Evolutionary conservation across 2,329 filamentous ascomycete species (phyloP).

Genomic region (Leptodontidium sp.): DNA sequence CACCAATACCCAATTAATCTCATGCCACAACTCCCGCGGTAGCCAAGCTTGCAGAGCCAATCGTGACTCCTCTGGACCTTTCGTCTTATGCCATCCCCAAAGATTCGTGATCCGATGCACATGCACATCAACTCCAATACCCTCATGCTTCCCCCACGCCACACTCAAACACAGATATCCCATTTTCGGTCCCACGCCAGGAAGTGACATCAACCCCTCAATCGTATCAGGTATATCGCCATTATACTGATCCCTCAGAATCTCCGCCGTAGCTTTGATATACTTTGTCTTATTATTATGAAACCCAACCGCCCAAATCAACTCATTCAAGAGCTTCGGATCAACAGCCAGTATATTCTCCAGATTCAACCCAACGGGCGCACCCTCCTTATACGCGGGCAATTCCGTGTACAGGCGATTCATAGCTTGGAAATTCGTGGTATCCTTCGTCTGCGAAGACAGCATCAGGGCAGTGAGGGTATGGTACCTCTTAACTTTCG

Average conservation of each 20-base stretch:
- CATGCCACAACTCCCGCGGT: conserved; percentile 74
- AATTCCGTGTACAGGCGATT: conserved; percentile 69
- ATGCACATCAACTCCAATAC: conserved; percentile 70
- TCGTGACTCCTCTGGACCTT: conserved; percentile 72
- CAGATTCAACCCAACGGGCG: conserved; percentile 61
- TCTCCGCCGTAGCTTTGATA: conserved; percentile 69
- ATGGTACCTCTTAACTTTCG: conserved; percentile 69
- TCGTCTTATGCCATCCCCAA: conserved; percentile 75
- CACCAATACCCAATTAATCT: conserved; percentile 78
- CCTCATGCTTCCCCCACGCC: conserved; percentile 71
- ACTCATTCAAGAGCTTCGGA: conserved; percentile 64
- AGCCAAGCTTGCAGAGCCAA: conserved; percentile 71
- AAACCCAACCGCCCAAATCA: conserved; percentile 75
- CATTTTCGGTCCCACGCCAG: conserved; percentile 80
- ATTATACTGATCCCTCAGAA: conserved; percentile 65
- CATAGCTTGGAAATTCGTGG: conserved; percentile 74
- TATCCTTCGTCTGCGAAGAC: conserved; percentile 78
- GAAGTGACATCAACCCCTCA: conserved; percentile 68
- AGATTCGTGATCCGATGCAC: conserved; percentile 79
- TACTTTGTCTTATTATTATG: conserved; percentile 80
- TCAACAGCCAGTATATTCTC: conserved; percentile 69
- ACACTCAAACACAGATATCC: conserved; percentile 74
- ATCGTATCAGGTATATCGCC: conserved; percentile 74
- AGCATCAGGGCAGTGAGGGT: conserved; percentile 76
- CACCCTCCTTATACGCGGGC: conserved; percentile 48